Conservation (phyloP, 2,329 filamentous ascomycete species). For the Sordariomycetes sp. region DNA sequence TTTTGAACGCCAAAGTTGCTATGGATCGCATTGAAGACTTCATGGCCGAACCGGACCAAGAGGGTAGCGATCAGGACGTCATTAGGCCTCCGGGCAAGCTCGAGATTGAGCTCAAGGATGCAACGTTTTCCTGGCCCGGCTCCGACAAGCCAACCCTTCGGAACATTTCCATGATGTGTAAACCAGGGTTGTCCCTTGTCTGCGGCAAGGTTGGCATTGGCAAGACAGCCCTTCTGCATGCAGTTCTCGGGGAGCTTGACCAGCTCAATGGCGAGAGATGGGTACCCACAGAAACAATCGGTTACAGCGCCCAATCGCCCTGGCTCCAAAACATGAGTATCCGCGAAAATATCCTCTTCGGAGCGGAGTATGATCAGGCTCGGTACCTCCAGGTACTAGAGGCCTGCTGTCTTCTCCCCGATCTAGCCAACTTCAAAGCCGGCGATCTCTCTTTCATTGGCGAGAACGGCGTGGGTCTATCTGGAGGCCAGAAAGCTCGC, state of each 20-base stretch:
- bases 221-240: slow-evolving; percentile 46
- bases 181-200: slow-evolving; percentile 37
- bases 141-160: slow-evolving; percentile 36
- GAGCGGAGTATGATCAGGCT: slow-evolving; percentile 35
- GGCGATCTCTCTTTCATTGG: slow-evolving; percentile 47
- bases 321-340: slow-evolving; percentile 56
- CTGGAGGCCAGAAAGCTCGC: slow-evolving; percentile 49
- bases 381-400: slow-evolving; percentile 48
- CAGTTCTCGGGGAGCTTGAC: slow-evolving; percentile 52
- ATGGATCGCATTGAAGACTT: slow-evolving; percentile 73
- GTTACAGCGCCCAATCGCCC: slow-evolving; percentile 46
- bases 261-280: slow-evolving; percentile 37
- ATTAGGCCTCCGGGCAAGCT: not conserved
- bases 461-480: slow-evolving; percentile 49
- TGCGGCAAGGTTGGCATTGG: slow-evolving; percentile 47
- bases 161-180: slow-evolving; percentile 30
- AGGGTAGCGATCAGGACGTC: slow-evolving; percentile 21
- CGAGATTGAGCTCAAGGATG: slow-evolving; percentile 43
- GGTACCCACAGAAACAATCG: slow-evolving; percentile 34
- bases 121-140: slow-evolving; percentile 72
- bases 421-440: slow-evolving; percentile 40
- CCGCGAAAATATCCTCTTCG: slow-evolving; percentile 51
- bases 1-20: slow-evolving; percentile 74
- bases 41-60: slow-evolving; percentile 74
- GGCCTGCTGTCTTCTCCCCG: slow-evolving; percentile 43